phyloP scores from a whole-genome alignment of 495 filamentous ascomycete genomes.

The Annulohypoxylon bovei region DNA sequence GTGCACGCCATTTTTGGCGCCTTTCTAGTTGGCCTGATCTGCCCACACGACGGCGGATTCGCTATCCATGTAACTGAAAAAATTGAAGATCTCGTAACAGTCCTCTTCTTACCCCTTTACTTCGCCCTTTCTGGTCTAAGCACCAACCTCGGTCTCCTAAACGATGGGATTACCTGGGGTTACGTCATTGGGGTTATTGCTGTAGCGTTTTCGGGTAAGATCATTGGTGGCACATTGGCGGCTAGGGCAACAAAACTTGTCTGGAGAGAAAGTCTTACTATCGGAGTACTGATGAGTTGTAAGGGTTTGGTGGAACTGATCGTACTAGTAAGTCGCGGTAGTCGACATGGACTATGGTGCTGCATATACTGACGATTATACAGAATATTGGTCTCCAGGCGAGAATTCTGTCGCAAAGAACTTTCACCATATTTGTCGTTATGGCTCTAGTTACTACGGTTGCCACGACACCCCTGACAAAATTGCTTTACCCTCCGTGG shows the following conservation, averaged over 20 bases:
- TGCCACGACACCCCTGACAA: constrained; percentile 84
- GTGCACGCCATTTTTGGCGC: constrained; percentile 67
- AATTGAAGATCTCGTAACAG: constrained; percentile 89
- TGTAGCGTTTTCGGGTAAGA: constrained; percentile 87
- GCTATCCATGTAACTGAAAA: constrained; percentile 96
- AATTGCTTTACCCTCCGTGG: constrained; percentile 81
- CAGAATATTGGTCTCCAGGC: constrained; percentile 96
- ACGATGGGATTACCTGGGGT: constrained; percentile 86
- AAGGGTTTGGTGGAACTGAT: constrained; percentile 97
- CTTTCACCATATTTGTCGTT: constrained; percentile 99
- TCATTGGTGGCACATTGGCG: constrained; percentile 84
- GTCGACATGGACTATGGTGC: background rate
- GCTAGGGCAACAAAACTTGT: constrained; percentile 80
- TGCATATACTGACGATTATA: constrained; percentile 37
- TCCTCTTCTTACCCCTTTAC: constrained; percentile 93
- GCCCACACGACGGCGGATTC: constrained; percentile 94
- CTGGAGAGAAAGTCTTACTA: constrained; percentile 93
- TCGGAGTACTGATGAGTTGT: constrained; percentile 96
- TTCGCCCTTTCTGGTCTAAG: constrained; percentile 92
- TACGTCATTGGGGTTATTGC: constrained; percentile 88
- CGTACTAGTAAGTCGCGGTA: constrained; percentile 74
- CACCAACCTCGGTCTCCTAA: constrained; percentile 87
- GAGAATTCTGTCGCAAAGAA: constrained; percentile 82
- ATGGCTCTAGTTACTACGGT: constrained; percentile 96
- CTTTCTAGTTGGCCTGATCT: constrained; percentile 90